phyloP scores from a whole-genome alignment of 2,329 filamentous ascomycete genomes.

The Ophiocordyceps australis region DNA sequence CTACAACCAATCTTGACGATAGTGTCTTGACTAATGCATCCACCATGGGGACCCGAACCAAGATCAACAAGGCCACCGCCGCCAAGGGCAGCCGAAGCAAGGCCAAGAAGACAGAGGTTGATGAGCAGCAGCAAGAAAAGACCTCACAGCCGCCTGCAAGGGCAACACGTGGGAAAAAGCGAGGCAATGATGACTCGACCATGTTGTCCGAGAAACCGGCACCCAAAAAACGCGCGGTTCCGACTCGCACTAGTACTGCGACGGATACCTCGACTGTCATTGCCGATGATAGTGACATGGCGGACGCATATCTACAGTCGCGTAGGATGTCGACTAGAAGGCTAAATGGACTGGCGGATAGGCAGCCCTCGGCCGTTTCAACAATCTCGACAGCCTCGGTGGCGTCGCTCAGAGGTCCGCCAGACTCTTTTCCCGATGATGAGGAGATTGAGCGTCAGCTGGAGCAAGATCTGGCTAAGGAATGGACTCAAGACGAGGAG shows the following conservation, averaged over 20 bases:
- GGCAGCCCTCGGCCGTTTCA: constrained; percentile 5
- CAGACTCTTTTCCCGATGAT: constrained; percentile 33
- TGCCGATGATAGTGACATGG: constrained; percentile 20
- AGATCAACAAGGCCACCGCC: constrained; percentile 35
- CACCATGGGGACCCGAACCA: constrained; percentile 40
- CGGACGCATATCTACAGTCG: constrained; percentile 12
- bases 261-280: constrained; percentile 19
- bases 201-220: constrained; percentile 28
- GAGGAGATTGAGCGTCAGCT: constrained; percentile 49
- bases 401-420: constrained; percentile 19
- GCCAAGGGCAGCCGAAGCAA: constrained; percentile 20
- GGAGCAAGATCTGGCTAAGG: constrained; percentile 43
- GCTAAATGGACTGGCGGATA: constrained; percentile 18
- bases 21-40: constrained; percentile 41
- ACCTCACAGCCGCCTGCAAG: constrained; percentile 17
- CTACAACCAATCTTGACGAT: constrained; percentile 32
- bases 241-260: constrained; percentile 27
- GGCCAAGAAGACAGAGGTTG: constrained; percentile 22
- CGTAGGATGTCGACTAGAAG: too few relatives aligned
- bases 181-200: constrained; percentile 35
- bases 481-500: constrained; percentile 31
- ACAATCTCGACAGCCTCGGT: constrained; percentile 36
- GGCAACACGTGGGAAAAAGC: constrained; percentile 37
- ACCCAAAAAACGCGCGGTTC: constrained; percentile 39
- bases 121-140: constrained; percentile 5